These are phyloP conservation scores for Chaetothyriales sp. DNA, from an alignment of 2,329 filamentous ascomycete species.

Conservation along the genomic window DNA sequence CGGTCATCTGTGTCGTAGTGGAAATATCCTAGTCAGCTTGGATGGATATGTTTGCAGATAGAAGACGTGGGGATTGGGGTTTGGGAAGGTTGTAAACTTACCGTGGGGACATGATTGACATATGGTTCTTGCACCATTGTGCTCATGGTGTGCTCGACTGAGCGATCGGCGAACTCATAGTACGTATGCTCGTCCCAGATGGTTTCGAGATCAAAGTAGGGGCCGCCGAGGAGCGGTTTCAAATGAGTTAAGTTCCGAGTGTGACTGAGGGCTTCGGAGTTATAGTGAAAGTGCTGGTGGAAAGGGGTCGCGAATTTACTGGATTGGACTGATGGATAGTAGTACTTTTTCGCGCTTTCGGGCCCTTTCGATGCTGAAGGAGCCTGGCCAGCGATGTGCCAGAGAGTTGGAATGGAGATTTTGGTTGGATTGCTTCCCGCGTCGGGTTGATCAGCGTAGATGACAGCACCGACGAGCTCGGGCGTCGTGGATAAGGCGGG, in stretches of 20 bases:
- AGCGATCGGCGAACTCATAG: conserved; percentile 55
- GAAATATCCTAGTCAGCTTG: neutral
- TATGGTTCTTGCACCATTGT: conserved; percentile 71
- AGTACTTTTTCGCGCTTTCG: conserved; percentile 21
- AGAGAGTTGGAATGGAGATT: conserved; percentile 15
- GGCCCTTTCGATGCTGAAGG: conserved; percentile 8
- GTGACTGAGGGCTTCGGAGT: conserved; percentile 48
- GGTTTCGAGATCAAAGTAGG: conserved; percentile 58
- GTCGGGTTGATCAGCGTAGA: conserved; percentile 20
- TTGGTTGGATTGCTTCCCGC: conserved; percentile 9
- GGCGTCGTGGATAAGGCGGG: conserved; percentile 12
- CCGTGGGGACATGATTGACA: conserved; percentile 62
- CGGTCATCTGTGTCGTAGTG: conserved; percentile 37
- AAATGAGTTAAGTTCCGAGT: conserved; percentile 53
- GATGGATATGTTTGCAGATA: neutral
- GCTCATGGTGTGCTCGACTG: conserved; percentile 61
- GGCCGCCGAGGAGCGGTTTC: conserved; percentile 49
- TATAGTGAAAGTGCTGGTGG: conserved; percentile 37
- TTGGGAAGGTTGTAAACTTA: conserved; percentile 24
- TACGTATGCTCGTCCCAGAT: conserved; percentile 69
- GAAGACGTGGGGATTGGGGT: neutral
- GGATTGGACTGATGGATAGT: conserved; percentile 34
- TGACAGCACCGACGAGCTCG: conserved; percentile 22
- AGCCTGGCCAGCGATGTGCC: conserved; percentile 21
- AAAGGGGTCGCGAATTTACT: conserved; percentile 38